Evolutionary conservation across 176 grass and related monocot species (phyloP).

Genomic region (Bothriochloa decipiens): DNA sequence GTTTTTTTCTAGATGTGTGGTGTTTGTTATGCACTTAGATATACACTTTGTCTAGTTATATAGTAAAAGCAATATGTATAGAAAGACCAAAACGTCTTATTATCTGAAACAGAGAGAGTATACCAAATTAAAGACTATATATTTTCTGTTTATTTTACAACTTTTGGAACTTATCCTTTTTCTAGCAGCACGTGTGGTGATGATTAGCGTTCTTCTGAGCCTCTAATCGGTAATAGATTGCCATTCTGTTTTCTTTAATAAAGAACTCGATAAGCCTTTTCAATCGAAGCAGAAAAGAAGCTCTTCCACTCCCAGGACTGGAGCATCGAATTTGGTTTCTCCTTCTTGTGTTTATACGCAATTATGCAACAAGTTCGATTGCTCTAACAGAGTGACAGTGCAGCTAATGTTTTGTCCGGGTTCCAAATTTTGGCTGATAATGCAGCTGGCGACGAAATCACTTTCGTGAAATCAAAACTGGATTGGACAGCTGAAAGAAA

Average conservation of each 20-base stretch:
- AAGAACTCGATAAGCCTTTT: not conserved
- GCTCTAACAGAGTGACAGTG: not conserved
- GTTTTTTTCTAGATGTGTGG: too few relatives aligned
- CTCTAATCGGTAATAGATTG: not conserved
- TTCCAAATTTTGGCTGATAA: not conserved
- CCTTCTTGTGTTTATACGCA: not conserved
- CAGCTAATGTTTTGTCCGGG: not conserved
- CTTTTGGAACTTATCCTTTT: too few relatives aligned
- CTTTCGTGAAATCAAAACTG: conserved; percentile 1
- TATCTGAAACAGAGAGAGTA: too few relatives aligned
- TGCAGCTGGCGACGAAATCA: not conserved
- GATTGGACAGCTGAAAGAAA: conserved; percentile 16
- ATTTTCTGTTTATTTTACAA: too few relatives aligned
- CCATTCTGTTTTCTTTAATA: too few relatives aligned
- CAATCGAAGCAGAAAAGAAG: not conserved
- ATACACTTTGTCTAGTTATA: too few relatives aligned
- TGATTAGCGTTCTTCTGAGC: too few relatives aligned
- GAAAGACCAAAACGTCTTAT: too few relatives aligned
- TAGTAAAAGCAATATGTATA: too few relatives aligned
- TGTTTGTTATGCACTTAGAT: too few relatives aligned
- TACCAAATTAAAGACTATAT: too few relatives aligned
- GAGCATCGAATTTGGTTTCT: not conserved
- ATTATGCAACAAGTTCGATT: not conserved
- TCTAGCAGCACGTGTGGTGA: too few relatives aligned
- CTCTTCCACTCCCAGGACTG: not conserved